Evolutionary conservation across 306 rosid species (phyloP).

Genomic region (Dryas octopetala): DNA sequence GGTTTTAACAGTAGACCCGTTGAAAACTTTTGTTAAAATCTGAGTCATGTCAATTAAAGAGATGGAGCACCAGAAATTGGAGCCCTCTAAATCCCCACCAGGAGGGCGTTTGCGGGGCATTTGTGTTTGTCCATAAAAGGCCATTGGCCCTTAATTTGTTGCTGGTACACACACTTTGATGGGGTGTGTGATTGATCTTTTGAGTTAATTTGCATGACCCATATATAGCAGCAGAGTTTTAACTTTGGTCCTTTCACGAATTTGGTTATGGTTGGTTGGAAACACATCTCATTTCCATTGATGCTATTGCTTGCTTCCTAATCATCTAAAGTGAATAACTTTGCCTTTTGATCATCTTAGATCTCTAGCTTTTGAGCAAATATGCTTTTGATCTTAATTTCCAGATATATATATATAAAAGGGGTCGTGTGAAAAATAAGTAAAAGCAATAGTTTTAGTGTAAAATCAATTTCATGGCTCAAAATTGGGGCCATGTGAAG

Average conservation of each 20-base stretch:
- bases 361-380: no score
- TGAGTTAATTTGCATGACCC: background rate
- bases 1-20: no score
- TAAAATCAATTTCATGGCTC: constrained; percentile 4
- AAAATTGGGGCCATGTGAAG: background rate
- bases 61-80: constrained; percentile 24
- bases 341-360: background rate
- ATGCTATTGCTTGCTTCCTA: background rate
- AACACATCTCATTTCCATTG: constrained; percentile 11
- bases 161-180: background rate
- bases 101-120: constrained; percentile 17
- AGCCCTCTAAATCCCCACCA: constrained; percentile 17
- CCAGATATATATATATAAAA: background rate
- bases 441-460: background rate
- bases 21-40: constrained; percentile 4
- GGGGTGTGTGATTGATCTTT: background rate
- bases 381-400: constrained; percentile 9
- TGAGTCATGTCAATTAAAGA: constrained; percentile 26
- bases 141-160: background rate
- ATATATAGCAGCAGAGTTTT: background rate
- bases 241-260: constrained; percentile 15
- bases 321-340: background rate
- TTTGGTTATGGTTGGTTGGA: constrained; percentile 22
- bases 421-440: background rate
- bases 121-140: constrained; percentile 29